A percentile compares a stretch with the other conserved stretches of the same genome.
Evolutionary conservation across 129 eudicot species (phyloP).

Genomic region (Flaveria brownii): DNA sequence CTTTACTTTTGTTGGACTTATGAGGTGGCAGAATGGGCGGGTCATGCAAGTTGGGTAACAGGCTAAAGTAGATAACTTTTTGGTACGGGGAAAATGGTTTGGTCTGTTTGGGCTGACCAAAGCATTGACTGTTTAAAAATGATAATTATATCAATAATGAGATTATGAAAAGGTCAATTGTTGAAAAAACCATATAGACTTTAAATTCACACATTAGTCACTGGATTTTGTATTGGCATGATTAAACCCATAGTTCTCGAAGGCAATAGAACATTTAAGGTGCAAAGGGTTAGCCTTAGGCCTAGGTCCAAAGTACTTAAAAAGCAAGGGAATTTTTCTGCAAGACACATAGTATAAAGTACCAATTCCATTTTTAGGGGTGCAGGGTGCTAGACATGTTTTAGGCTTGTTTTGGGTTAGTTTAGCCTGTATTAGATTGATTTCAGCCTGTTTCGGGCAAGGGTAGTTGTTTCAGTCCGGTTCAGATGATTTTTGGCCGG

Average conservation of each 20-base stretch:
- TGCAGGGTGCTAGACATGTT: too few relatives aligned
- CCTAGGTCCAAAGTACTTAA: too few relatives aligned
- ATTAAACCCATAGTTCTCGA: not conserved
- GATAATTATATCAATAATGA: not conserved
- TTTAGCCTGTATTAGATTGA: too few relatives aligned
- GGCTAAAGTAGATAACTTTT: not conserved
- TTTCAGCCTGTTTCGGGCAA: too few relatives aligned
- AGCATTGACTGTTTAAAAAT: not conserved
- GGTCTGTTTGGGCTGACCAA: not conserved
- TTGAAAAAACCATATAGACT: not conserved
- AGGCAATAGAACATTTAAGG: too few relatives aligned
- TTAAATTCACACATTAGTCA: not conserved
- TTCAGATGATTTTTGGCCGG: too few relatives aligned
- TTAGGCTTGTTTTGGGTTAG: too few relatives aligned
- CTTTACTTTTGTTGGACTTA: constrained; percentile 19
- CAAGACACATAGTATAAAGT: too few relatives aligned
- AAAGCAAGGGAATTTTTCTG: too few relatives aligned
- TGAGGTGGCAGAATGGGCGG: not conserved
- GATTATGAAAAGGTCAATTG: not conserved
- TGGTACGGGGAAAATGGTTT: not conserved
- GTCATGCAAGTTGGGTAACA: not conserved
- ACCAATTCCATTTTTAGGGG: too few relatives aligned
- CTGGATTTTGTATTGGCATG: not conserved
- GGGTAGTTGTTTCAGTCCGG: too few relatives aligned
- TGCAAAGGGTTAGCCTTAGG: too few relatives aligned